These are phyloP conservation scores for Parietichytrium sp. DNA, from an alignment of 108 stramenopile species.

Conservation along the genomic window DNA sequence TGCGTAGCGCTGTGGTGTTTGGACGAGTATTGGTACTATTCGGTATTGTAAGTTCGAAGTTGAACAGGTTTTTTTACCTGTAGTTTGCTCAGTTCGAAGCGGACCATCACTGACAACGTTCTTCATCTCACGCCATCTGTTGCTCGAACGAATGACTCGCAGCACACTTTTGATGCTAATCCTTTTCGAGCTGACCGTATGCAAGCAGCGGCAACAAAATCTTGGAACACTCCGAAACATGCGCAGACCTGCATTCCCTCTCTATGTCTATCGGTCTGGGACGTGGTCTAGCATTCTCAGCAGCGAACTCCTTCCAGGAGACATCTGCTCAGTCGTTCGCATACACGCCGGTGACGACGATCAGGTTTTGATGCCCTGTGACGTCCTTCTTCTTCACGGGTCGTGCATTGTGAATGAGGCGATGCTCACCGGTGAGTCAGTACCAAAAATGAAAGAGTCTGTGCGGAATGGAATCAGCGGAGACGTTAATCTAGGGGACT, in stretches of 20 bases:
- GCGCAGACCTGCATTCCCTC: constrained; percentile 43
- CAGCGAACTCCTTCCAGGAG: constrained; percentile 81
- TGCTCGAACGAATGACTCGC: too few species aligned
- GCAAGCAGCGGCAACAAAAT: constrained; percentile 74
- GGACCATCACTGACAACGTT: too few species aligned
- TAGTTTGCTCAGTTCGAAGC: too few species aligned
- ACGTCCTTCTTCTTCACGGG: constrained; percentile 80
- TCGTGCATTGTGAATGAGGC: constrained; percentile 90
- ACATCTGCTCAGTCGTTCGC: constrained; percentile 72
- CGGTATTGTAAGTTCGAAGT: too few species aligned
- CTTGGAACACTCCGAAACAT: constrained; percentile 75
- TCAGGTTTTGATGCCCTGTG: constrained; percentile 71
- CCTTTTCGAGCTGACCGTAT: constrained; percentile 85
- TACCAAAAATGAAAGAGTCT: constrained; percentile 82
- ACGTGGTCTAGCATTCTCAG: constrained; percentile 69
- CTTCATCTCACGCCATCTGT: too few species aligned
- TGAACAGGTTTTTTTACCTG: too few species aligned
- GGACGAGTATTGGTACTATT: constrained; percentile 98
- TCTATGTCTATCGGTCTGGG: constrained; percentile 62
- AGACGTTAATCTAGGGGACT: constrained; percentile 46
- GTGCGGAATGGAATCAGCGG: constrained; percentile 45
- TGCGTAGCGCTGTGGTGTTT: constrained; percentile 91
- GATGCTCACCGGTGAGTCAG: constrained; percentile 90
- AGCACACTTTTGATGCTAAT: constrained; percentile 83
- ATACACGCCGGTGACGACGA: not conserved